Evolutionary conservation across 805 yeast species (phyloP), one percentile per base, ranked within the genome.

Genomic region (Yarrowia sp.): DNA sequence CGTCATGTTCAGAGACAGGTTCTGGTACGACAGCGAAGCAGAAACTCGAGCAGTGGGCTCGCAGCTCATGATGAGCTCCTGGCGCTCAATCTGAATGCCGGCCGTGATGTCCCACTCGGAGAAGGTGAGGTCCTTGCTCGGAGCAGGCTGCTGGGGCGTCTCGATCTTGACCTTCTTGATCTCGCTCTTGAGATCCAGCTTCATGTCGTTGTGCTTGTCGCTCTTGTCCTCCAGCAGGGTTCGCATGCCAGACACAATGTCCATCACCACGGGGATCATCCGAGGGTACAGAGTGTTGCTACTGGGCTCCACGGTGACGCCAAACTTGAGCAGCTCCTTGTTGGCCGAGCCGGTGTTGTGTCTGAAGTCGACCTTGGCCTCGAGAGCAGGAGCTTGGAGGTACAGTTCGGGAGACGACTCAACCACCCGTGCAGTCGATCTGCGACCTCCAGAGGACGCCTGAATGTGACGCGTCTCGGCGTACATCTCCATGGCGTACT

Each of bases 21-120:
- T 85, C 19, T 84, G 87, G 21, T 86, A 80, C 7, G 90, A 87
- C 14, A 90, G 85, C 33, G 87, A 82, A 0, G 97, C 96, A 36
- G 90, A 91, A 1, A 94, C 94, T 70, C 89, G 90, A 0, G 98
- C 98, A 16, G 86, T 86, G 0, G 99, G 99, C 64, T 89, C 93
- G 78, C 99, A 94, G 66, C 96, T 88, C 60, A 94, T 76, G 2
- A 87, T 81, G 21, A 94, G 71, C 44, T 81, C 82, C 70, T 94
- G 99, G 32, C 85, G 81, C 19, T 84, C 91, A 59, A 92, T 80
- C 39, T 80, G 77, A 6, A 92, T 65, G 0, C 87, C 84, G 61
- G 88, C 72, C 58, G 83, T 84, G 27, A 90, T 67, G 65, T 87
- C 90, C 60, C 87, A 70, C 27, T 82, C 81, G 39, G 76, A 73